Evolutionary conservation across 2,329 filamentous ascomycete genomes (phyloP), one percentile per base, ranked within the genome.

Genomic region (Cladophialophora chaetospira): DNA sequence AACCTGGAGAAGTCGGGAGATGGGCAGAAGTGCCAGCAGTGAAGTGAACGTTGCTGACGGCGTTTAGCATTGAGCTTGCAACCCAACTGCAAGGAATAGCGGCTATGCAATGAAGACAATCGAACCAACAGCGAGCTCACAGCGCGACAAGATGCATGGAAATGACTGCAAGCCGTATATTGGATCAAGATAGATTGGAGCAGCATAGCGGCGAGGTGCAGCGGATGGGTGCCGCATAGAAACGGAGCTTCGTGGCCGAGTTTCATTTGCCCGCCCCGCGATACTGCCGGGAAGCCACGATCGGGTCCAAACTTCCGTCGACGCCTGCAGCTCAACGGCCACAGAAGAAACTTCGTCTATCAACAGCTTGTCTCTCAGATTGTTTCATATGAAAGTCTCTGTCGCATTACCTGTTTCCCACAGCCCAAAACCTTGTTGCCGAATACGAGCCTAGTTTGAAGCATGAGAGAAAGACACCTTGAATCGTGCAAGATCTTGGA

Each of bases 211-310:
- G 10, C 36, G 36, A 45, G 23, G 26, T 36, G 28, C 38, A 54
- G 49, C 17, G 33, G 23, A 15, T 26, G 25, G 31, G 15, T 15
- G 23, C 4, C 13, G 36, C 21, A 5, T 5, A 3, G 5, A 23
- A n/a, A 42, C 3, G 28, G 19, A 38, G 25, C 31, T 28, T 10
- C 49, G 49, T 53, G 49, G 49, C 49, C 36, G 49, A 19, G 29
- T 53, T 19, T 53, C 49, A 53, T 53, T 53, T 53, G 49, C 17
- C 17, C 33, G n/a, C n/a, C n/a, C n/a, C n/a, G n/a, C n/a, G n/a
- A n/a, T n/a, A n/a, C n/a, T n/a, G n/a, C n/a, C n/a, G n/a, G n/a
- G n/a, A n/a, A n/a, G n/a, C n/a, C n/a, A n/a, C n/a, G n/a, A n/a
- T n/a, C n/a, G n/a, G n/a, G n/a, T n/a, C n/a, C n/a, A n/a, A n/a